phyloP scores from a whole-genome alignment of 1,284 basidiomycete genomes.

The Ustilago tritici region DNA sequence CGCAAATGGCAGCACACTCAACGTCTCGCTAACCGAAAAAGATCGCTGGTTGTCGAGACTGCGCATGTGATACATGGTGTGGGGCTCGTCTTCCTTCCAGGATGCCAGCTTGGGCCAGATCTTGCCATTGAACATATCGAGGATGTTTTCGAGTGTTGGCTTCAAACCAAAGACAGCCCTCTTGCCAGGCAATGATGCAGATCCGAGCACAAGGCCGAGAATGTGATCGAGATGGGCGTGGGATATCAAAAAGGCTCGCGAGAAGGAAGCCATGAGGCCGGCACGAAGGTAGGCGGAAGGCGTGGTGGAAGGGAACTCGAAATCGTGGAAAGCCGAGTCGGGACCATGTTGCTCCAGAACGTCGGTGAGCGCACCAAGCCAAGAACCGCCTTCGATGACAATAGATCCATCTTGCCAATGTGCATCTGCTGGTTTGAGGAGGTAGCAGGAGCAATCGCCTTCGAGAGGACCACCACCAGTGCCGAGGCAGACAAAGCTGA shows the following conservation, averaged over 20 bases:
- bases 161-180: conserved; percentile 77
- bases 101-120: conserved; percentile 86
- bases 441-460: conserved; percentile 70
- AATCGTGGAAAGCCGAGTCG: conserved; percentile 57
- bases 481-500: conserved; percentile 69
- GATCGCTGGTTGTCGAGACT: conserved; percentile 56
- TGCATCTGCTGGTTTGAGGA: conserved; percentile 68
- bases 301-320: conserved; percentile 52
- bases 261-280: conserved; percentile 62
- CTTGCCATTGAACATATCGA: conserved; percentile 80
- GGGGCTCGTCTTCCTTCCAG: conserved; percentile 73
- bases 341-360: conserved; percentile 59
- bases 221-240: conserved; percentile 87
- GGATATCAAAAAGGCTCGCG: conserved; percentile 74
- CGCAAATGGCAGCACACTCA: conserved; percentile 57
- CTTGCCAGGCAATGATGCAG: conserved; percentile 78
- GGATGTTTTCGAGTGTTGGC: conserved; percentile 77
- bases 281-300: conserved; percentile 55
- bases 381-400: conserved; percentile 69
- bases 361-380: conserved; percentile 63
- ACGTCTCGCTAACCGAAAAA: conserved; percentile 35
- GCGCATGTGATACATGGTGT: conserved; percentile 63
- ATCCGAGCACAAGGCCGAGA: conserved; percentile 78
- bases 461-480: conserved; percentile 71
- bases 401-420: conserved; percentile 68